Evolutionary conservation across 805 yeast species (phyloP), one percentile per base, ranked within the genome.

Genomic region (Nakazawaea ambrosiae): DNA sequence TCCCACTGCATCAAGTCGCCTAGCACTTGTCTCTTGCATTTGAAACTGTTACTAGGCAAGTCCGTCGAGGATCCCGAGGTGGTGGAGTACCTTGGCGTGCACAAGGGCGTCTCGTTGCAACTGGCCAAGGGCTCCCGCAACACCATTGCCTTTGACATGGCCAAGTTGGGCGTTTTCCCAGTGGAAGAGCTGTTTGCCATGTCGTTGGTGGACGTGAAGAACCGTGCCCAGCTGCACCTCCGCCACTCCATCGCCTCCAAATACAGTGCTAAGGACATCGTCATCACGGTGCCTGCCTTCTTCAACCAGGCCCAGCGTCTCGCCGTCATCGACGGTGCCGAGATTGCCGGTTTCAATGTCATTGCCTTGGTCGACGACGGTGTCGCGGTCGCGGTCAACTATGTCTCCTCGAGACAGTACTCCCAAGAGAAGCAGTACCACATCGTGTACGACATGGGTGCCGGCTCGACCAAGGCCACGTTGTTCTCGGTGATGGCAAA

Each of bases 381-480:
- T 12, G 61, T 86, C n/a, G 92, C 97, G 2, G 87, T 86, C 12
- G 96, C 95, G 1, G 60, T 85, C 31, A 85, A 87, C 51, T 89
- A 76, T 55, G 85, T 86, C 2, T 67, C 83, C 23, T 54, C 56
- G 6, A 68, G 75, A 34, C 65, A 65, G 22, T 71, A 71, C 43
- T 57, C 59, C 25, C 56, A 55, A 3, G 68, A 66, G 3, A 70
- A 66, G 39, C 75, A 75, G 48, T 70, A 76, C 50, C 84, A 84
- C 53, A 54, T 87, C 34, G 71, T 92, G 25, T 87, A 81, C 54
- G 98, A 92, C 56, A 74, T 84, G 73, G 98, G 98, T 33, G 90
- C 96, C 4, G 95, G 95, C 1, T 80, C 95, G 1, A 83, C 95
- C 0, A 75, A 80, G 39, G 95, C 95, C 2, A 83, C 97, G 0